These are phyloP conservation scores for Pascua sp. DNA, from an alignment of 1,284 basidiomycete species.

Conservation along the genomic window DNA sequence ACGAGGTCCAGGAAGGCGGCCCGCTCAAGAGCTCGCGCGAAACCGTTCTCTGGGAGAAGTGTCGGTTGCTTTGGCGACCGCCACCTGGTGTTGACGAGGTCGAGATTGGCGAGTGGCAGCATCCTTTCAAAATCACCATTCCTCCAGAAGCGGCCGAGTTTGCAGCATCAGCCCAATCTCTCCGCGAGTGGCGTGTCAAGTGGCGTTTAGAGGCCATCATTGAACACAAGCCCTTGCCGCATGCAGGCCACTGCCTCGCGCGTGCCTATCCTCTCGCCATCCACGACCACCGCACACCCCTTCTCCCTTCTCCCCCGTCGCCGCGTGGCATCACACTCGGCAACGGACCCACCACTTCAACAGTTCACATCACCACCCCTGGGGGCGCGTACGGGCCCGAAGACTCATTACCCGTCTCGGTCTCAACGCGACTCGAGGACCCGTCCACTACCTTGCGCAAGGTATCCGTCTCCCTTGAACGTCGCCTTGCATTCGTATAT, in stretches of 20 bases:
- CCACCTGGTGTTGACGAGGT: constrained; percentile 21
- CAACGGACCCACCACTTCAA: constrained; percentile 16
- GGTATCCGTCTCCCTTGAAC: constrained; percentile 29
- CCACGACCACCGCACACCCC: constrained; percentile 25
- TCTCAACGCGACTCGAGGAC: constrained; percentile 30
- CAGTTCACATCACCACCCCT: constrained; percentile 27
- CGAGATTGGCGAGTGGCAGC: constrained; percentile 27
- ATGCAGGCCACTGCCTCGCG: constrained; percentile 30
- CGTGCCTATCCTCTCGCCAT: constrained; percentile 31
- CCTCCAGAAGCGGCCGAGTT: constrained; percentile 26
- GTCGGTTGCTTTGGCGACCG: constrained; percentile 23
- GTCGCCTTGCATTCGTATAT: constrained; percentile 22
- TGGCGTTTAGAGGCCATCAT: constrained; percentile 39
- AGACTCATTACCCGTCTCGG: constrained; percentile 25
- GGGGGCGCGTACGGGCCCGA: constrained; percentile 33
- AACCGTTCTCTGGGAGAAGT: constrained; percentile 31
- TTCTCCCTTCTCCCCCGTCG: constrained; percentile 27
- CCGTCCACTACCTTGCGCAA: constrained; percentile 22
- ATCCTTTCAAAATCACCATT: constrained; percentile 29
- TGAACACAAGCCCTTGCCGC: constrained; percentile 38
- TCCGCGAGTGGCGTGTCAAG: constrained; percentile 36
- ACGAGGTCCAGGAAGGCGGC: constrained; percentile 23
- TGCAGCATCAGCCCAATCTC: constrained; percentile 20
- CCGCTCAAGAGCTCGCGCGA: constrained; percentile 16
- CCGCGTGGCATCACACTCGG: constrained; percentile 24